Evolutionary conservation across 257 asterid species (phyloP), one percentile per base, ranked within the genome.

Genomic region (Gentiana macrophylla): DNA sequence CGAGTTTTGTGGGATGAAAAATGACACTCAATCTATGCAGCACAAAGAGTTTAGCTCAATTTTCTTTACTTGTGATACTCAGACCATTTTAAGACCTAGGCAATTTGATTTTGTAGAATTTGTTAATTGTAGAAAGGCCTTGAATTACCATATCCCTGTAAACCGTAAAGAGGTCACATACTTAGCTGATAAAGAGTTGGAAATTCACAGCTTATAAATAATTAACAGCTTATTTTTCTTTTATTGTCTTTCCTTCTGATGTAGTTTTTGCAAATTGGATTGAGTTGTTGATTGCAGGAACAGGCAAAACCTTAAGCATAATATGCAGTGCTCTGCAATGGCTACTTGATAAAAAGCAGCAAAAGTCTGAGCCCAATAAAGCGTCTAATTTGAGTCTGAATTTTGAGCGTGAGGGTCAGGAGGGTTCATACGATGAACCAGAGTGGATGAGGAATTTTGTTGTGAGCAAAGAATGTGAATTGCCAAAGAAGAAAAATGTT

Each of bases 321-420:
- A 91, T 87, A 56, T 91, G 97, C 67, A 85, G 98, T 84, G 94
- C 98, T 6, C 68, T 91, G 73, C 98, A 91, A 61, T 91, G 98
- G 98, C 84, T 87, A 52, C 80, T 80, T 8, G 95, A 91, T 66
- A 80, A 72, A 57, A 83, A 74, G 77, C 73, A 81, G 32, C 48
- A 65, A 52, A 50, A 56, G 55, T 60, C 37, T 52, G 51, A 53
- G 0, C 35, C 36, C 34, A 51, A 37, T n/a, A 52, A 37, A 37
- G 59, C 37, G 47, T 24, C 57, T 71, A 37, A 62, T 54, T 41
- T 50, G 11, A 53, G 62, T 48, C 61, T 58, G 69, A 61, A 56
- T 32, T 80, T 52, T 12, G 70, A 74, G 38, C 46, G 57, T 60
- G 84, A 75, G 12, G 78, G 57, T 74, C 70, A 66, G 12, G 9